Evolutionary conservation across 352 stramenopile genomes (phyloP), one percentile per base, ranked within the genome.

Genomic region (Phytophthora pistaciae): DNA sequence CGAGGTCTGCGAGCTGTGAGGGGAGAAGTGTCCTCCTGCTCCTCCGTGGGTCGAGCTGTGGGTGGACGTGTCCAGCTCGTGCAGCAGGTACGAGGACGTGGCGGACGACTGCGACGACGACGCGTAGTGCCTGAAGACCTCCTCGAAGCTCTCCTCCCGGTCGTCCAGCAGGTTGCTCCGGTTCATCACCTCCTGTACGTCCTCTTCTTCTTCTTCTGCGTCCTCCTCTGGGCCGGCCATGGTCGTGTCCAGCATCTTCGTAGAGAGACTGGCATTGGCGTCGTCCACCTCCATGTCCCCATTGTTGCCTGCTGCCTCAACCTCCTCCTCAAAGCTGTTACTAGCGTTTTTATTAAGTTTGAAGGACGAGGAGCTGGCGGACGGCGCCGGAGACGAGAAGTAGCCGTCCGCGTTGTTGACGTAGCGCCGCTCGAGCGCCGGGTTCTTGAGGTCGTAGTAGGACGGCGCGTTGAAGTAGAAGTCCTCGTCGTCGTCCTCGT

Each of bases 351-450:
- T 42, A 42, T 42, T 42, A 42, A 5, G 14, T 42, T 13, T 42
- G 11, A 42, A 42, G 36, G 36, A 42, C 36, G 36, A 13, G 29
- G 29, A 33, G 38, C 38, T 44, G 14, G 40, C 18, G 16, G 77
- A 73, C 9, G 68, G 74, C 40, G 57, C 54, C 5, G 70, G 70
- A 9, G 77, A 78, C 21, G 80, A 90, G 52, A 96, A 96, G 67
- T 96, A 96, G 8, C 87, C 89, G 62, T 96, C 89, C 10, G 89
- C 87, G 58, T 96, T 94, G 77, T 94, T 94, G 36, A 96, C 85
- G 70, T 96, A 96, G 60, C 71, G 80, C 46, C 64, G 79, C 74
- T 96, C 89, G 25, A 88, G 73, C 59, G 82, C 74, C 23, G 86
- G 85, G 62, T 94, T 87, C 66, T 85, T 85, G 20, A 96, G 76